phyloP scores from a whole-genome alignment of 2,329 filamentous ascomycete genomes.

The Fusarium bactridioides region DNA sequence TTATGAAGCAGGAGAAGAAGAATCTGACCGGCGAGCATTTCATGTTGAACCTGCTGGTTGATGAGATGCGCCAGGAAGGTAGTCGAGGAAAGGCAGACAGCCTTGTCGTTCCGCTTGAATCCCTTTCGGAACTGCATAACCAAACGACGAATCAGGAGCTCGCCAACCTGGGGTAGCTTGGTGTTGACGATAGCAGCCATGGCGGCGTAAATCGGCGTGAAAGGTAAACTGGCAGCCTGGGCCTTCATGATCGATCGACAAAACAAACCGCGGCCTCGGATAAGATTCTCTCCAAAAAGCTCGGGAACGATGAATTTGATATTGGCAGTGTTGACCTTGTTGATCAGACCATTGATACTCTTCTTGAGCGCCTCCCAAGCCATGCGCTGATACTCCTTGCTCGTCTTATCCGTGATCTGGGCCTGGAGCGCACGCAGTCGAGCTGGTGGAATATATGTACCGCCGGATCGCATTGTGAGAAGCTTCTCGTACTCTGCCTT shows the following conservation, averaged over 20 bases:
- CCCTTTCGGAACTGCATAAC: conserved; percentile 94
- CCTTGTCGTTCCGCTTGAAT: conserved; percentile 96
- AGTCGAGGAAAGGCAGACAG: conserved; percentile 89
- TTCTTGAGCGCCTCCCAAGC: conserved; percentile 99
- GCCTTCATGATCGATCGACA: conserved; percentile 98
- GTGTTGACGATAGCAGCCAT: conserved; percentile 98
- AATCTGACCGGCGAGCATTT: conserved; percentile 92
- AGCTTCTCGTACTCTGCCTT: conserved; percentile 96
- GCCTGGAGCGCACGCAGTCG: conserved; percentile 90
- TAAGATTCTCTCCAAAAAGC: conserved; percentile 91
- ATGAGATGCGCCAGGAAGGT: conserved; percentile 95
- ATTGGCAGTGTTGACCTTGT: conserved; percentile 98
- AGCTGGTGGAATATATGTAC: conserved; percentile 95
- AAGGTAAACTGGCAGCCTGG: conserved; percentile 92
- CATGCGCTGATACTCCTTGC: conserved; percentile 98
- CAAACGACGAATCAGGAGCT: conserved; percentile 84
- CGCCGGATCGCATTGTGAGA: conserved; percentile 89
- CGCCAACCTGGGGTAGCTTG: conserved; percentile 92
- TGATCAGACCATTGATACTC: conserved; percentile 97
- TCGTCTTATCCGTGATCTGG: conserved; percentile 95
- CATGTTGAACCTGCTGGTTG: conserved; percentile 95
- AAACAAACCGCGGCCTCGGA: conserved; percentile 90
- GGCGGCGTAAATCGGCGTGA: conserved; percentile 94
- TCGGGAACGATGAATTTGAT: conserved; percentile 98
- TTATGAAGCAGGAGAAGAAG: conserved; percentile 91